These are phyloP conservation scores for Verticillium nubilum DNA, from an alignment of 2,329 filamentous ascomycete genomes.

Conservation along the genomic window DNA sequence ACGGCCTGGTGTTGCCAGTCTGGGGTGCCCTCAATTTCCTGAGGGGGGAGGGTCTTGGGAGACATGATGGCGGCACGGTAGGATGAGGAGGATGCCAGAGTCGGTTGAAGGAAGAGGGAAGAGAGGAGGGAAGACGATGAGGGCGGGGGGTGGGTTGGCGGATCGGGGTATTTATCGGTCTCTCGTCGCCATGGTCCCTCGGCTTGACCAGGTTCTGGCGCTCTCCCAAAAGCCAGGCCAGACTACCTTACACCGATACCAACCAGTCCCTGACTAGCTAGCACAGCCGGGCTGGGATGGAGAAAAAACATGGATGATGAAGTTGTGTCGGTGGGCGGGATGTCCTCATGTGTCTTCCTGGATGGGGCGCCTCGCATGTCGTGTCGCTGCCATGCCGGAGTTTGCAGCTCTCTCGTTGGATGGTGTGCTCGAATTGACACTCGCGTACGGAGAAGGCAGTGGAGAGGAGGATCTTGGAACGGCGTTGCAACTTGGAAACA, in stretches of 20 bases:
- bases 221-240: background rate
- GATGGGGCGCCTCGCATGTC: background rate
- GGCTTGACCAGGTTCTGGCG: background rate
- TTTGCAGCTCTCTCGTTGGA: background rate
- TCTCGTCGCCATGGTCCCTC: background rate
- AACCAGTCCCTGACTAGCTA: background rate
- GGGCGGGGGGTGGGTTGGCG: background rate
- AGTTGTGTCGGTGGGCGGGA: background rate
- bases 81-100: slow-evolving; percentile 26
- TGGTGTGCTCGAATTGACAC: background rate
- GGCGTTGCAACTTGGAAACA: background rate
- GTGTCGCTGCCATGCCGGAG: background rate
- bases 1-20: slow-evolving; percentile 47
- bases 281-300: background rate
- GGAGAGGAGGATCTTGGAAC: background rate
- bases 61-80: slow-evolving; percentile 9
- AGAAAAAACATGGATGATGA: background rate
- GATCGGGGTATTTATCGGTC: background rate
- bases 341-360: background rate
- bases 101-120: background rate
- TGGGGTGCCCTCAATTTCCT: slow-evolving; percentile 28
- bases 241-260: background rate
- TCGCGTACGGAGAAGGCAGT: background rate
- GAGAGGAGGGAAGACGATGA: background rate
- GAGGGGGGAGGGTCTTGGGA: slow-evolving; percentile 22